Conservation (phyloP, 768 basidiomycete genomes). For the Mycena chlorophos region DNA sequence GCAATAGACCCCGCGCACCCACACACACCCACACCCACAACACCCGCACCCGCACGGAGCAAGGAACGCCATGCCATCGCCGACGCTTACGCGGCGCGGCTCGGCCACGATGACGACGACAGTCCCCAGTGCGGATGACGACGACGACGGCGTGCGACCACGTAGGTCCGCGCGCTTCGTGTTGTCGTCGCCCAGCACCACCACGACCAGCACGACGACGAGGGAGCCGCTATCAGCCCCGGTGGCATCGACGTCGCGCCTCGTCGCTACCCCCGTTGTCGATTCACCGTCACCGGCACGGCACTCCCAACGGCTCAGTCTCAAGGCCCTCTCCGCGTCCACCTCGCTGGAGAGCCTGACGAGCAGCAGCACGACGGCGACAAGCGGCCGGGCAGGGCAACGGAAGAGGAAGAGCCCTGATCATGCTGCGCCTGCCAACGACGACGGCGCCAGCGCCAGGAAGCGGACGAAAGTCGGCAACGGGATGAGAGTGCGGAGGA, state of each 20-base stretch:
- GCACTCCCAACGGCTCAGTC: constrained; percentile 1
- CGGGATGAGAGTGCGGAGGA: too few species aligned
- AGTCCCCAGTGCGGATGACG: neutral
- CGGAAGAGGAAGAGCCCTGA: neutral
- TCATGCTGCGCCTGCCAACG: too few species aligned
- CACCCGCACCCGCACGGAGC: neutral
- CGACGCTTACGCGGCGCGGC: neutral
- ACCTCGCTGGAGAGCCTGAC: neutral
- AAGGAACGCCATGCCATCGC: neutral
- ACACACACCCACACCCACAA: neutral
- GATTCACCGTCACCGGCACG: neutral
- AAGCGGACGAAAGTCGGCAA: too few species aligned
- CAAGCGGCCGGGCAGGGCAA: neutral
- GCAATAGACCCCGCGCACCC: too few species aligned
- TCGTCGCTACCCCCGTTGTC: neutral
- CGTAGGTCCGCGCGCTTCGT: neutral
- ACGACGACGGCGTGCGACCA: neutral
- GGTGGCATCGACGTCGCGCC: neutral
- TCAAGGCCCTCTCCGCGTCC: neutral
- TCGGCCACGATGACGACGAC: neutral
- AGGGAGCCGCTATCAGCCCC: neutral
- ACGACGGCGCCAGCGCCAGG: too few species aligned
- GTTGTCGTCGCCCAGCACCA: neutral
- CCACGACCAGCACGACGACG: neutral
- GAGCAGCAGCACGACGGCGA: neutral